Evolutionary conservation across 176 grass and related monocot species (phyloP).

Genomic region (Cenchrus purpureus): DNA sequence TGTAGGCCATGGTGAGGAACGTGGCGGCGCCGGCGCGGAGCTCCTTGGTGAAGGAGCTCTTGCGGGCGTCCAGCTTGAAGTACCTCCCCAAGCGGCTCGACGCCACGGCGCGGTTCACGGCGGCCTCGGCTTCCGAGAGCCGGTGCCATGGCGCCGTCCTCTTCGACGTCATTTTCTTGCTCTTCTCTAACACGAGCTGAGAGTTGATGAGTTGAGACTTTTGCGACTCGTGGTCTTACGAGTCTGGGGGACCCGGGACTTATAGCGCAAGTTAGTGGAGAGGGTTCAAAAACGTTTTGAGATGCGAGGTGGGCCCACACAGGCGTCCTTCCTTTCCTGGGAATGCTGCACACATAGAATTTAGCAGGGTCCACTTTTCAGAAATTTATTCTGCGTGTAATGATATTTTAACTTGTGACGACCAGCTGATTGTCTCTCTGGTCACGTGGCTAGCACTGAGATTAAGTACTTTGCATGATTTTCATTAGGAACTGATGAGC

Average conservation of each 20-base stretch:
- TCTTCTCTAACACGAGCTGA: not conserved
- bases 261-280: constrained; percentile 28
- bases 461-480: not conserved
- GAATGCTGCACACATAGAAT: constrained; percentile 11
- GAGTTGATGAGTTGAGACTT: not conserved
- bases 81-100: constrained; percentile 38
- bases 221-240: not conserved
- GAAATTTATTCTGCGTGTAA: not conserved
- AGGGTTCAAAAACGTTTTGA: not conserved
- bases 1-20: constrained; percentile 79
- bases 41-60: constrained; percentile 71
- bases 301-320: not conserved
- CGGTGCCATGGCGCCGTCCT: constrained; percentile 13
- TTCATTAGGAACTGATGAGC: not conserved
- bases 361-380: constrained; percentile 35
- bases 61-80: constrained; percentile 73
- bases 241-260: constrained; percentile 27
- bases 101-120: constrained; percentile 57
- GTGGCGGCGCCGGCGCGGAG: constrained; percentile 63
- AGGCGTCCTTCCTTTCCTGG: constrained; percentile 17
- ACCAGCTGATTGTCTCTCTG: not conserved
- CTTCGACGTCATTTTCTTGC: constrained; percentile 9
- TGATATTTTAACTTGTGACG: not conserved
- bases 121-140: constrained; percentile 29
- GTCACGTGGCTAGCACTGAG: constrained; percentile 12